These are phyloP conservation scores for Fusarium sp. DNA, from an alignment of 2,329 filamentous ascomycete species.

Conservation along the genomic window DNA sequence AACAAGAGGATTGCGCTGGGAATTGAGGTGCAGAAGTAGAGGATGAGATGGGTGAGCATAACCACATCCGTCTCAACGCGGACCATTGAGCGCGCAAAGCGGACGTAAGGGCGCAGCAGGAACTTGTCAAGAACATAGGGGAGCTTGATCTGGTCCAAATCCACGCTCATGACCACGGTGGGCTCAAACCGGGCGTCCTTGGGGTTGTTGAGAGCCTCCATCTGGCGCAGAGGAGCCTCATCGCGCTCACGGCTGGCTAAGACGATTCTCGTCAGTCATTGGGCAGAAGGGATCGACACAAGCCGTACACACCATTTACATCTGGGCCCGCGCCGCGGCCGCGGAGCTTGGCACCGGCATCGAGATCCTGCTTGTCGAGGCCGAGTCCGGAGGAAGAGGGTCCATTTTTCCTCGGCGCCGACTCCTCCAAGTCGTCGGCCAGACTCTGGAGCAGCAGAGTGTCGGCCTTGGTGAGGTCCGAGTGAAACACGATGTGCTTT, in stretches of 20 bases:
- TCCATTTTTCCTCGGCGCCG: constrained; percentile 10
- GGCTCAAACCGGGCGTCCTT: constrained; percentile 39
- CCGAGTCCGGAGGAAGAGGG: background rate
- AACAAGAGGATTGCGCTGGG: constrained; percentile 79
- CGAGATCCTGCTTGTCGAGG: background rate
- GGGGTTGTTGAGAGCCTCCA: constrained; percentile 34
- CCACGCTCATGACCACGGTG: constrained; percentile 26
- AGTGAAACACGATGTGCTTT: constrained; percentile 10
- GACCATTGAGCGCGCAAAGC: constrained; percentile 69
- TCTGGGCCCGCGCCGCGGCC: constrained; percentile 2
- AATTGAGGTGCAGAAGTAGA: constrained; percentile 79
- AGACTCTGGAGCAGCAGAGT: constrained; percentile 21
- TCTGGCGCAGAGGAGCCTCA: constrained; percentile 33
- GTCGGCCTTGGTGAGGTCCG: constrained; percentile 7
- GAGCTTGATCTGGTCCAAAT: constrained; percentile 38
- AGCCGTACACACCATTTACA: constrained; percentile 20
- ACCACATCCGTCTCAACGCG: constrained; percentile 81
- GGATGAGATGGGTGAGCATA: constrained; percentile 82
- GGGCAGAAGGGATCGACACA: background rate
- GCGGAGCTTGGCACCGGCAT: background rate
- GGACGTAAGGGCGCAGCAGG: constrained; percentile 73
- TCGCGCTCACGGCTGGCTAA: constrained; percentile 13
- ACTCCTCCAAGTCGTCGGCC: constrained; percentile 32
- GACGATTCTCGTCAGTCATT: background rate
- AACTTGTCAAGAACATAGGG: constrained; percentile 29